Evolutionary conservation across 805 yeast species (phyloP).

Genomic region (Monosporozyma siamensis): DNA sequence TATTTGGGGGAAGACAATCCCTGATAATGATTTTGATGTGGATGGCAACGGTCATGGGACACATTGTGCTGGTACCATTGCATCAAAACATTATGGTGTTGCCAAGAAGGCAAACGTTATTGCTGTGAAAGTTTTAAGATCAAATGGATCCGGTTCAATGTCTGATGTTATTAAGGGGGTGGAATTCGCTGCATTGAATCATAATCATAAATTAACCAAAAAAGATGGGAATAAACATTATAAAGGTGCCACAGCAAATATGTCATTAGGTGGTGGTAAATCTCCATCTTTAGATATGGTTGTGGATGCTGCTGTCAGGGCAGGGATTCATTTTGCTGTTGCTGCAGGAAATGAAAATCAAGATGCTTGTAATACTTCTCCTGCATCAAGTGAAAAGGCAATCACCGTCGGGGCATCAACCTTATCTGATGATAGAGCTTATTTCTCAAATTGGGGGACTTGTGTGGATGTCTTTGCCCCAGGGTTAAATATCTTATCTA

Average conservation of each 20-base stretch:
- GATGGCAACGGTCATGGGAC: constrained; percentile 96
- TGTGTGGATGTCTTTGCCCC: constrained; percentile 98
- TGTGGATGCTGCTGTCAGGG: constrained; percentile 78
- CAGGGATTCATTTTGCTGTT: constrained; percentile 87
- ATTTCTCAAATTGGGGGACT: constrained; percentile 89
- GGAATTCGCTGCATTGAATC: constrained; percentile 72
- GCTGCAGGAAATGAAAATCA: constrained; percentile 95
- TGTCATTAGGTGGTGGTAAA: constrained; percentile 92
- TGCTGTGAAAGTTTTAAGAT: constrained; percentile 76
- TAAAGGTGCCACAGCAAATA: constrained; percentile 82
- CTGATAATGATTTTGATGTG: constrained; percentile 54
- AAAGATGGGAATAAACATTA: constrained; percentile 51
- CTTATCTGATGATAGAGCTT: constrained; percentile 80
- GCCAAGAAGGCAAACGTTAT: constrained; percentile 72
- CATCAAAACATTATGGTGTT: constrained; percentile 69
- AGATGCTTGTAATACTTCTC: constrained; percentile 88
- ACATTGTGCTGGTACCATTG: constrained; percentile 95
- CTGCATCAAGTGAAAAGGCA: constrained; percentile 77
- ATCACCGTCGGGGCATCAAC: constrained; percentile 95
- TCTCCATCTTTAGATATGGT: constrained; percentile 82
- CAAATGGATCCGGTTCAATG: constrained; percentile 77
- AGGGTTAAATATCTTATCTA: constrained; percentile 80
- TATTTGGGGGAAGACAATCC: constrained; percentile 75
- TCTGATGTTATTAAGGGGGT: constrained; percentile 79
- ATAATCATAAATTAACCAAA: constrained; percentile 41